Evolutionary conservation across 495 filamentous ascomycete species (phyloP).

Genomic region (Parathielavia appendiculata): DNA sequence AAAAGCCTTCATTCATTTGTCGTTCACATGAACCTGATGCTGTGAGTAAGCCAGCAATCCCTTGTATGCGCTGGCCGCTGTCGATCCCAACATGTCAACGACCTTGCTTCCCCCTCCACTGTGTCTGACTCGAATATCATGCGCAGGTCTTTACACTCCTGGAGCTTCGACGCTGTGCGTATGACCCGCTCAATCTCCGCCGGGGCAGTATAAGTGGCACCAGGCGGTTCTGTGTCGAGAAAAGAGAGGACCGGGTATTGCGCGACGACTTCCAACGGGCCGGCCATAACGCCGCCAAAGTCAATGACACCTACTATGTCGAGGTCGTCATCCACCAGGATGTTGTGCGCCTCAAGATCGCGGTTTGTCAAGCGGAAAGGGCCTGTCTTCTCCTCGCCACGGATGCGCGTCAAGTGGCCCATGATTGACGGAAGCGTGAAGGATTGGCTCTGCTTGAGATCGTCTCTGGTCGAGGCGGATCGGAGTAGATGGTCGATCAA

Average conservation of each 20-base stretch:
- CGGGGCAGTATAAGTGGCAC: not conserved
- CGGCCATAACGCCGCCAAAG: constrained; percentile 15
- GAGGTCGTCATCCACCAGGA: constrained; percentile 6
- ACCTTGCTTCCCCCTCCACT: not conserved
- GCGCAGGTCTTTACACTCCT: constrained; percentile 7
- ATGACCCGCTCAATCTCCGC: constrained; percentile 1
- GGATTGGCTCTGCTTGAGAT: not conserved
- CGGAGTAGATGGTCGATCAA: not conserved
- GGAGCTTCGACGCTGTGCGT: not conserved
- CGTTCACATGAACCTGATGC: constrained; percentile 4
- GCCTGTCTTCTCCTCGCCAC: not conserved
- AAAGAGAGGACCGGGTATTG: constrained; percentile 1
- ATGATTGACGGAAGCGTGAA: not conserved
- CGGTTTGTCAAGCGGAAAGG: constrained; percentile 10
- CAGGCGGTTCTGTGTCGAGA: not conserved
- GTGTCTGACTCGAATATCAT: not conserved
- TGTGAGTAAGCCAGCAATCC: not conserved
- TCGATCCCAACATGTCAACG: not conserved
- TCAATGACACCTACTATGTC: constrained; percentile 9
- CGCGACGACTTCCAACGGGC: constrained; percentile 5
- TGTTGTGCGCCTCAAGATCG: constrained; percentile 13
- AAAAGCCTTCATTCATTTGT: not conserved
- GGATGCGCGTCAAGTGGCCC: not conserved
- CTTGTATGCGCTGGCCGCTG: not conserved
- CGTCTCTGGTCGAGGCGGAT: not conserved